phyloP scores from a whole-genome alignment of 257 asterid genomes.

The Solanum neorickii region DNA sequence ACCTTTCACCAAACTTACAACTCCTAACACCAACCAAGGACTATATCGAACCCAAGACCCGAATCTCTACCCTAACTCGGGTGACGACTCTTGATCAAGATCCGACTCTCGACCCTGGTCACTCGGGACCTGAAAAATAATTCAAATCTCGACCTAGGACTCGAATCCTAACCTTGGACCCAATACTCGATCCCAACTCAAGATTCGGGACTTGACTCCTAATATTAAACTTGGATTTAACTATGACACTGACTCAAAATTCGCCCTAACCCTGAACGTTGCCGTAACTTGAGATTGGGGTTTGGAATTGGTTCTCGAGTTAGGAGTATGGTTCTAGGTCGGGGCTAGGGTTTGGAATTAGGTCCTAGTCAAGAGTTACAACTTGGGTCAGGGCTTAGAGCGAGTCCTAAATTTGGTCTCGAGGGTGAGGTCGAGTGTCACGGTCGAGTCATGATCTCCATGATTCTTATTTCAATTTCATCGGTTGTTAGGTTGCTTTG shows the following conservation, averaged over 20 bases:
- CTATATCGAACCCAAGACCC: too few relatives aligned
- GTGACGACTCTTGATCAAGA: not conserved
- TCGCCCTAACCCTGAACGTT: not conserved
- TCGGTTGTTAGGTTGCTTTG: not conserved
- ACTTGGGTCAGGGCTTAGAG: not conserved
- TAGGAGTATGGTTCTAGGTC: not conserved
- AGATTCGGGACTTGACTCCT: not conserved
- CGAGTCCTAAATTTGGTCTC: not conserved
- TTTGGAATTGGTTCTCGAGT: not conserved
- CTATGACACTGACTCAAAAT: not conserved
- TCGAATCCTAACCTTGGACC: not conserved
- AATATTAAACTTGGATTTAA: not conserved
- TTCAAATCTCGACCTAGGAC: not conserved
- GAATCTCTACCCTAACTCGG: not conserved
- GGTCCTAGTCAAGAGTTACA: not conserved
- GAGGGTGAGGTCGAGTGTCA: not conserved
- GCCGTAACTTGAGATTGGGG: not conserved
- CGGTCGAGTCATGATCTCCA: not conserved
- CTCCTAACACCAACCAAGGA: not conserved
- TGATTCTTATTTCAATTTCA: not conserved
- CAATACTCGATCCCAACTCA: not conserved
- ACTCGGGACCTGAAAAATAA: not conserved
- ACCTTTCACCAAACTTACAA: not conserved
- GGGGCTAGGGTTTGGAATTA: not conserved
- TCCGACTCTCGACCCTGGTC: not conserved